Evolutionary conservation across 2,329 filamentous ascomycete genomes (phyloP), one percentile per base, ranked within the genome.

Genomic region (Chaetomiaceae sp.): DNA sequence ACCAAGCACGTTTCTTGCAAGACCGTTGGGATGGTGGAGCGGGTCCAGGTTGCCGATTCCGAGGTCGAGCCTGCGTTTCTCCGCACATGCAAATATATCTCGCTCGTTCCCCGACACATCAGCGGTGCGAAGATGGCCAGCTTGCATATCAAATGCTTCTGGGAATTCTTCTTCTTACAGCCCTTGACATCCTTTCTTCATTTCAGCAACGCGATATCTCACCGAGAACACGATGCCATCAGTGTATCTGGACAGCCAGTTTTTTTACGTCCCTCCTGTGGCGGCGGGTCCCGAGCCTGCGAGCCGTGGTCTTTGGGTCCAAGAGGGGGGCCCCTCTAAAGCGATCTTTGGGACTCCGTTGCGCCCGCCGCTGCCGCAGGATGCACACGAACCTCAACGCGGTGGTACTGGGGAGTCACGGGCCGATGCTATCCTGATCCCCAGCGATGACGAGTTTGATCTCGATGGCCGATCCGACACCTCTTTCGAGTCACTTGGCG

Each of bases 51-150:
- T 55, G n/a, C 53, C 42, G 31, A 48, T 55, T 34, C 53, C 39
- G 49, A 42, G 12, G 46, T 58, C 49, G 45, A 55, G 55, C 50
- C 52, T 29, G 48, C 45, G 44, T 38, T 58, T 55, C 36, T 40
- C 46, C 49, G 49, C n/a, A n/a, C n/a, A 55, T 23, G 40, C 29
- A 54, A 31, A 38, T 57, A 57, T 57, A 57, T 57, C 52, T 4
- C 44, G 51, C 31, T 54, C 51, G 51, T 54, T 54, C 47, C 44
- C 47, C 43, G 8, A 20, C 19, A 17, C 38, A 7, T 43, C 39
- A 54, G 47, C n/a, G 49, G 33, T 54, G 6, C 51, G 27, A 51
- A 20, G 42, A 57, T 57, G 15, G 38, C 51, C 39, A 45, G 31
- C 48, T 55, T 45, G 42, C 25, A 51, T 46, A 43, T 40, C 40